phyloP scores from a whole-genome alignment of 306 rosid species.

The Alnus glutinosa region DNA sequence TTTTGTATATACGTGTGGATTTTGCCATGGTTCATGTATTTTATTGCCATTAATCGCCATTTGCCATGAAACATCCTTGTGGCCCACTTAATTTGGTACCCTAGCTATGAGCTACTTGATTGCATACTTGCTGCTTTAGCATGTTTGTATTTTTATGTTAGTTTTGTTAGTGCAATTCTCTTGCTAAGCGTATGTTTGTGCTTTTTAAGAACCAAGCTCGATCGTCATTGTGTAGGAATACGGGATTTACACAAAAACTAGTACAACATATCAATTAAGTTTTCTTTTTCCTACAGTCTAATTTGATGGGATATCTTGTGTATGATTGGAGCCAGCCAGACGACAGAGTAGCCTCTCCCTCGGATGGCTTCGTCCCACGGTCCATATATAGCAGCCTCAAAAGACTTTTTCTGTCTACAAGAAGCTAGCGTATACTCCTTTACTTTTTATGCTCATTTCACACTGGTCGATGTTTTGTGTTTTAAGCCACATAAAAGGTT shows the following conservation, averaged over 20 bases:
- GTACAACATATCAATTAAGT: not conserved
- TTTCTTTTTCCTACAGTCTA: not conserved
- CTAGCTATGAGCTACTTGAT: not conserved
- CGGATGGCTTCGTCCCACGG: no score
- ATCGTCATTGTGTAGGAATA: constrained; percentile 14
- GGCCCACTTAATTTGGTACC: not conserved
- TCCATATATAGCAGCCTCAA: no score
- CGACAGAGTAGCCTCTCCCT: no score
- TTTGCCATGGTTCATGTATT: constrained; percentile 38
- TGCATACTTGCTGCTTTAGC: not conserved
- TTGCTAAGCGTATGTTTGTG: not conserved
- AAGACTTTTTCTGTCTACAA: no score
- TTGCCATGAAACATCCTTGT: constrained; percentile 19
- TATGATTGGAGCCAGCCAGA: constrained; percentile 1
- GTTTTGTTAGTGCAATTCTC: not conserved
- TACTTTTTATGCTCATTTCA: no score
- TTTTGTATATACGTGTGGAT: constrained; percentile 31
- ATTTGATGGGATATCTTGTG: not conserved
- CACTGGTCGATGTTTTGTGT: no score
- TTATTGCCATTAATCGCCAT: constrained; percentile 30
- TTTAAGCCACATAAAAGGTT: no score
- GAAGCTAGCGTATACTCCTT: no score
- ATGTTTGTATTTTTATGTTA: not conserved
- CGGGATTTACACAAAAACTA: constrained; percentile 7
- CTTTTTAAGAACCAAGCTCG: constrained; percentile 11